Base-by-base conservation (phyloP, 345 rosid genomes). In the Salix koriyanagi region DNA sequence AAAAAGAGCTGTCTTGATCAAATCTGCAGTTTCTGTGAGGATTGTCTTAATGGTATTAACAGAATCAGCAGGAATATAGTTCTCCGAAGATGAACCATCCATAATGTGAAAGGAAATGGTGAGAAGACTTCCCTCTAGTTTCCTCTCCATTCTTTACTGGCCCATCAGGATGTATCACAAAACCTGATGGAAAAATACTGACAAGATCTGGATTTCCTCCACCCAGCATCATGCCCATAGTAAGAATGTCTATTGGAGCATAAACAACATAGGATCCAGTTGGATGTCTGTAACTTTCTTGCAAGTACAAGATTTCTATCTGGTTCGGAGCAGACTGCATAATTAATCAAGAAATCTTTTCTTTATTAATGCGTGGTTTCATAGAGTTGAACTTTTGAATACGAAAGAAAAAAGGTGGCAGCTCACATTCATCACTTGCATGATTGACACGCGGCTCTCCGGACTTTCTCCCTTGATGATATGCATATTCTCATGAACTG, bases 151-250 rank as follows among this genome's bases (percentile, higher is more conserved):
- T 58, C 11, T 42, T 28, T 12, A 44, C 25, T 12, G 77, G 62
- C 62, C 37, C 79, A 30, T 76, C 84, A 3, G 88, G 89, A 18
- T 86, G 75, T 34, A 90, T 76, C 4, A 79, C 73, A 79, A 90
- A 88, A 9, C 91, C 93, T 13, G 88, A 80, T 0, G 89, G 77
- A 58, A 88, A 71, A 26, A 86, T 75, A 26, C 36, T 48, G 23
- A 76, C 69, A 4, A 6, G 0, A 8, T 86, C 83, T 0, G 87
- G 74, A 77, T 83, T 74, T 30, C 80, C 81, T 0, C 91, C 86
- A n/a, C 54, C 70, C 13, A 85, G 10, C 30, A 90, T 8, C 4
- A 21, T 1, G 18, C 77, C 65, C 81, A 84, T 69, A 11, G 84
- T 46, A 1, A 36, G 5, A 4, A 28, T 0, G 23, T 88, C 88